Percentiles rank a stretch among this genome's conserved stretches.
Conservation (phyloP, 2,329 filamentous ascomycete species). For the Gaeumannomyces tritici region DNA sequence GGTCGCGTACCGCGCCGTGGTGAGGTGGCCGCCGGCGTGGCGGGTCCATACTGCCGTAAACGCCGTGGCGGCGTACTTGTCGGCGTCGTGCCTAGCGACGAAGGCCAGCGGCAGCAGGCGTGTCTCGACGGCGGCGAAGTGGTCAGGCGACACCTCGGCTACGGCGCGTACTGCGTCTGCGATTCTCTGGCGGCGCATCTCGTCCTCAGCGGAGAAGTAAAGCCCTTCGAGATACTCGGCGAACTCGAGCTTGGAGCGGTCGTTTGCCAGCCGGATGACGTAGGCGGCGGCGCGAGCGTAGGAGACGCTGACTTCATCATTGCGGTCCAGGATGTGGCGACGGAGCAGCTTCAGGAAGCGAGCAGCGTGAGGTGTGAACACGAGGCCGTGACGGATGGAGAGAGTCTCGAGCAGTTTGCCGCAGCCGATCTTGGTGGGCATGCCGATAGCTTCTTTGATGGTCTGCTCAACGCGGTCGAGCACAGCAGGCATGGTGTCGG, state of each 20-base stretch:
- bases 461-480: constrained; percentile 64
- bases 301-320: constrained; percentile 83
- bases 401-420: constrained; percentile 77
- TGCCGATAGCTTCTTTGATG: constrained; percentile 78
- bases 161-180: constrained; percentile 77
- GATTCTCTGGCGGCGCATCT: constrained; percentile 62
- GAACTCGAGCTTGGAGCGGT: constrained; percentile 40
- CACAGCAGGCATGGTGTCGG: constrained; percentile 64
- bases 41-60: constrained; percentile 84
- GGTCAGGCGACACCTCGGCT: constrained; percentile 79
- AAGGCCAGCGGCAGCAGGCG: constrained; percentile 80
- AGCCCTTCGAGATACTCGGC: constrained; percentile 49
- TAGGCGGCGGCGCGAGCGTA: constrained; percentile 86
- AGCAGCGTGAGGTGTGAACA: constrained; percentile 68
- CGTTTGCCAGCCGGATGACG: constrained; percentile 52
- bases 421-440: constrained; percentile 91
- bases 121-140: constrained; percentile 68
- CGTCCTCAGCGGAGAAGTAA: constrained; percentile 77
- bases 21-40: constrained; percentile 76
- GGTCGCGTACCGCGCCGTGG: constrained; percentile 71
- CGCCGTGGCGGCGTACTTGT: constrained; percentile 69
- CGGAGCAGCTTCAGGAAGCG: constrained; percentile 68
- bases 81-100: constrained; percentile 74
- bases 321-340: constrained; percentile 78
- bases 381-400: constrained; percentile 65